Evolutionary conservation across 2,329 filamentous ascomycete genomes (phyloP).

Genomic region (Geosmithia morbida): DNA sequence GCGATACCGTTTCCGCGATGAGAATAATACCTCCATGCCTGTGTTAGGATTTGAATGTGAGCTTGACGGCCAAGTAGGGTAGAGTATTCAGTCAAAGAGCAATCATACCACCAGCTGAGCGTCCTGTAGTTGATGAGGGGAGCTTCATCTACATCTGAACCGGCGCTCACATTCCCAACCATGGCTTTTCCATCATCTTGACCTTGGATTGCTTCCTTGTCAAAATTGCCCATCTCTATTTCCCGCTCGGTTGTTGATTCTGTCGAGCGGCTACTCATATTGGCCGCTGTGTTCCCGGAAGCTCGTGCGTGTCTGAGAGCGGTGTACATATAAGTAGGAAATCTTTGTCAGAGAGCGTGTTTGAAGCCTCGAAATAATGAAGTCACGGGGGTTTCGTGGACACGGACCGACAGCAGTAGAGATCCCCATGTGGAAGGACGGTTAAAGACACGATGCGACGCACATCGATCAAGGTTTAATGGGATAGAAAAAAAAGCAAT

Average conservation of each 20-base stretch:
- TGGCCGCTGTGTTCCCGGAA: neutral
- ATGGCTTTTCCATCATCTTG: neutral
- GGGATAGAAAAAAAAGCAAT: neutral
- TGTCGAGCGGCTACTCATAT: neutral
- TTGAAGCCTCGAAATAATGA: neutral
- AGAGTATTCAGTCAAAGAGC: no score
- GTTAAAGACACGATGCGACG: neutral
- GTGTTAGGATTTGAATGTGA: neutral
- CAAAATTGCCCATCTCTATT: neutral
- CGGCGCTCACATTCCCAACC: neutral
- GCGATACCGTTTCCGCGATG: slow-evolving; percentile 28
- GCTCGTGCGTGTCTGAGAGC: neutral
- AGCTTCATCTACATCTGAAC: neutral
- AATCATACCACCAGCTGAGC: slow-evolving; percentile 20
- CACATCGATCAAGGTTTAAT: neutral
- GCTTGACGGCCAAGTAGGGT: neutral
- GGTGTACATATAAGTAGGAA: neutral
- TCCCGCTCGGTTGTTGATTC: no score
- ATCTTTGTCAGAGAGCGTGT: neutral
- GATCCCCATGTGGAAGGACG: neutral
- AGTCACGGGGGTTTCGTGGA: neutral
- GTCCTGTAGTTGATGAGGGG: slow-evolving; percentile 20
- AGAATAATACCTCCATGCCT: slow-evolving; percentile 29
- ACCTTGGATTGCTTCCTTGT: neutral
- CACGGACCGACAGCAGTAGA: neutral